Conservation (phyloP, 805 yeast species). For the Suhomyces emberorum region DNA sequence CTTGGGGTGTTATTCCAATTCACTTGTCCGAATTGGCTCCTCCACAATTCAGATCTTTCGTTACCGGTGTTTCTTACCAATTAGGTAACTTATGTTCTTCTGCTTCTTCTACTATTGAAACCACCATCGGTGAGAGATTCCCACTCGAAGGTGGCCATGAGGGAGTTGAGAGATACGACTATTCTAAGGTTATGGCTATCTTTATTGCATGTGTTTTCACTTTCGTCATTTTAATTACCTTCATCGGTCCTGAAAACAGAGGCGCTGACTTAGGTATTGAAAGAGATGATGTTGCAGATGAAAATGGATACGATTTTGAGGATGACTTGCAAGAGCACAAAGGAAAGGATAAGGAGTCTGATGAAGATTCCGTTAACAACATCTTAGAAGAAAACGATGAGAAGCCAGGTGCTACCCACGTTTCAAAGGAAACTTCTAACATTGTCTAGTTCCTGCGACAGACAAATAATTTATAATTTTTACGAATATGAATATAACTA, state of each 20-base stretch:
- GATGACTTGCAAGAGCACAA: conserved; percentile 6
- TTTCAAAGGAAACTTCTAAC: too few species aligned
- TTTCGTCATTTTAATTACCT: conserved; percentile 45
- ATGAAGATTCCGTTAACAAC: conserved; percentile 3
- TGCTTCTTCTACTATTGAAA: conserved; percentile 67
- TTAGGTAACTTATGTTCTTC: conserved; percentile 66
- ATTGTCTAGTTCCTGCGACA: too few species aligned
- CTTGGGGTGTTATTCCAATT: conserved; percentile 66
- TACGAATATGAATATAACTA: too few species aligned
- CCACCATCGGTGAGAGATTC: conserved; percentile 57
- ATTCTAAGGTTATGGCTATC: conserved; percentile 62
- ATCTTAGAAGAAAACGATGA: not conserved
- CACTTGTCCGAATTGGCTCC: conserved; percentile 62
- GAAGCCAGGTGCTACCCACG: not conserved
- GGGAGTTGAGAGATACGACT: conserved; percentile 35
- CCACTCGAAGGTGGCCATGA: conserved; percentile 20
- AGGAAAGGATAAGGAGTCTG: conserved; percentile 4
- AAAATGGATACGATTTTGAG: conserved; percentile 4
- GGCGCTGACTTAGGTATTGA: conserved; percentile 16
- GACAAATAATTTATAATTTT: too few species aligned
- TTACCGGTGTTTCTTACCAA: conserved; percentile 63
- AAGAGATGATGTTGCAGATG: conserved; percentile 14
- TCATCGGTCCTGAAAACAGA: conserved; percentile 60
- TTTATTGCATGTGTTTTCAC: conserved; percentile 63
- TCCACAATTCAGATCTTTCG: conserved; percentile 59